Conservation (phyloP, 2,329 filamentous ascomycete species). For the Neonectria magnoliae region DNA sequence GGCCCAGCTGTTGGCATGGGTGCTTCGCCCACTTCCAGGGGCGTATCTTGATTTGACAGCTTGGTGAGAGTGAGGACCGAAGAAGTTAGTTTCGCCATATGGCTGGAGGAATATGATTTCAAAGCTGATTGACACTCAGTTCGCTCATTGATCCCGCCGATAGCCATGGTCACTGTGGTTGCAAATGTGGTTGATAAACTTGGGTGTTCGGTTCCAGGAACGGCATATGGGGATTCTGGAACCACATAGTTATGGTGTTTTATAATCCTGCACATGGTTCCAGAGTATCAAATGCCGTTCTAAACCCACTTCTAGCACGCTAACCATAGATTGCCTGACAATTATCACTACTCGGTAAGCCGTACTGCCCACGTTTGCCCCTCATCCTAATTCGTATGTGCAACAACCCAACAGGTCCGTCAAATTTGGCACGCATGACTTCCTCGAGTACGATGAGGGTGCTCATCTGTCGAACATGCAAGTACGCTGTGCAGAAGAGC, state of each 20-base stretch:
- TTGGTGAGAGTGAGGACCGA: background rate
- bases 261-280: background rate
- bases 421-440: background rate
- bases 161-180: background rate
- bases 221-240: no score
- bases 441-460: background rate
- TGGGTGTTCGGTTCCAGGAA: background rate
- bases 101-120: background rate
- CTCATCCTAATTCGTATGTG: no score
- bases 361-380: no score
- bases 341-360: no score
- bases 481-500: background rate
- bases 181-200: background rate
- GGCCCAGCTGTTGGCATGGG: constrained; percentile 33
- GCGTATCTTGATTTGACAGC: background rate
- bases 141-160: background rate
- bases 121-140: background rate
- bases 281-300: background rate
- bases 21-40: constrained; percentile 38
- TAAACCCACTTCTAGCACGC: background rate
- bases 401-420: background rate
- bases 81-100: background rate
- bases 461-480: background rate
- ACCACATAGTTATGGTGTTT: background rate
- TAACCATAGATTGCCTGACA: background rate